A percentile compares a stretch with the other conserved stretches of the same genome.
Conservation (phyloP, 257 asterid genomes). For the Penstemon newberryi region DNA sequence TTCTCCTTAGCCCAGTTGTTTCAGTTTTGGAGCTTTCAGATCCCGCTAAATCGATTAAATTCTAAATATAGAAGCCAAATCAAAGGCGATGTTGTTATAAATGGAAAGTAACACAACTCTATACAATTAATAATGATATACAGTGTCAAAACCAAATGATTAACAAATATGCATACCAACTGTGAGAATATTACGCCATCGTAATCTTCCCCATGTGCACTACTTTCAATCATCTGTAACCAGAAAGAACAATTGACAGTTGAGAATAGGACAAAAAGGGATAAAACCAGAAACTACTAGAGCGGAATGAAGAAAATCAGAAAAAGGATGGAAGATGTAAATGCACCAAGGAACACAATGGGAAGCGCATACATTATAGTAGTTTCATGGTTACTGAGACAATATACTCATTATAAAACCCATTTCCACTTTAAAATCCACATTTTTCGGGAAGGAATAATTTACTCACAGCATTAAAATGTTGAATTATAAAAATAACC, state of each 20-base stretch:
- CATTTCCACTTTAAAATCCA: not conserved
- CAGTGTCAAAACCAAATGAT: conserved; percentile 19
- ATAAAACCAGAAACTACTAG: conserved; percentile 16
- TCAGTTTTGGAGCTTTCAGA: conserved; percentile 98
- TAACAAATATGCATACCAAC: conserved; percentile 57
- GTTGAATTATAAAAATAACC: not conserved
- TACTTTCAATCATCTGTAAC: conserved; percentile 94
- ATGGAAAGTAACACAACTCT: conserved; percentile 11
- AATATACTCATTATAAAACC: not conserved
- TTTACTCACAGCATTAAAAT: not conserved
- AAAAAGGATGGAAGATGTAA: conserved; percentile 2
- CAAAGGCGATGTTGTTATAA: conserved; percentile 2
- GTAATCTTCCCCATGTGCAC: conserved; percentile 91
- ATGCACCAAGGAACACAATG: conserved; percentile 8
- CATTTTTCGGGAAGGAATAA: not conserved
- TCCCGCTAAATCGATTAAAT: conserved; percentile 94
- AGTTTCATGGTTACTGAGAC: not conserved
- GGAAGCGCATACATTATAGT: not conserved
- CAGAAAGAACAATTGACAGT: conserved; percentile 20
- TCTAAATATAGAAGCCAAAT: conserved; percentile 46
- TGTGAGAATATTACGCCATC: conserved; percentile 97
- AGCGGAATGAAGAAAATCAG: conserved; percentile 13
- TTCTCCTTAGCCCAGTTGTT: conserved; percentile 94
- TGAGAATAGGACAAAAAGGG: conserved; percentile 4
- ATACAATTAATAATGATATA: conserved; percentile 15